These are phyloP conservation scores for Penicillium chermesinum DNA, from an alignment of 495 filamentous ascomycete species.

Conservation along the genomic window DNA sequence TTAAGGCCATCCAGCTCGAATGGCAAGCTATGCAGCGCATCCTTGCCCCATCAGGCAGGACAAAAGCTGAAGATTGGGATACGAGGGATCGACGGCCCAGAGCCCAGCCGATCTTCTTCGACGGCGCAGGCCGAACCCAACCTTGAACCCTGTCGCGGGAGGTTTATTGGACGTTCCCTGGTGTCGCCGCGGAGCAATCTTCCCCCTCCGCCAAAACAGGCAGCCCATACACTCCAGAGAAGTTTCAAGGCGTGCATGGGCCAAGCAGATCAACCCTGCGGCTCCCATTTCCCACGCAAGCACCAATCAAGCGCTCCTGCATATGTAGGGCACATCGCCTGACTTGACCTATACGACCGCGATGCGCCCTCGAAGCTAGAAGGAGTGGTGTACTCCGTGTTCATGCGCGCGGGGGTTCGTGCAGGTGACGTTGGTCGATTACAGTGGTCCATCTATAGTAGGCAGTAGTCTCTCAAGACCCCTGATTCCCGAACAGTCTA, in stretches of 20 bases:
- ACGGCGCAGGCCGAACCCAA: constrained; percentile 22
- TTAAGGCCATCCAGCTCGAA: not conserved
- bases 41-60: not conserved
- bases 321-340: not conserved
- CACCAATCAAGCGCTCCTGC: not conserved
- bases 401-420: too few species aligned
- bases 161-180: constrained; percentile 3
- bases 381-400: not conserved
- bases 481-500: too few species aligned
- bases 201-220: not conserved
- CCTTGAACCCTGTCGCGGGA: constrained; percentile 16
- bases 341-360: not conserved
- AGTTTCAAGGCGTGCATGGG: not conserved
- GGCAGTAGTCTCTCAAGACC: too few species aligned
- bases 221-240: not conserved
- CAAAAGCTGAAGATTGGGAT: constrained; percentile 2
- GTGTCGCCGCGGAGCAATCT: not conserved
- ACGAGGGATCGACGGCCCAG: constrained; percentile 24
- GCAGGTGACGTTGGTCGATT: too few species aligned
- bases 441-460: too few species aligned
- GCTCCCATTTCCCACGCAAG: not conserved
- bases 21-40: not conserved
- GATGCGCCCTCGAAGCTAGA: not conserved
- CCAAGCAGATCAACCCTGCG: not conserved
- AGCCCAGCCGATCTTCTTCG: constrained; percentile 7